Evolutionary conservation across 2,329 filamentous ascomycete species (phyloP).

Genomic region (Nemania sp.): DNA sequence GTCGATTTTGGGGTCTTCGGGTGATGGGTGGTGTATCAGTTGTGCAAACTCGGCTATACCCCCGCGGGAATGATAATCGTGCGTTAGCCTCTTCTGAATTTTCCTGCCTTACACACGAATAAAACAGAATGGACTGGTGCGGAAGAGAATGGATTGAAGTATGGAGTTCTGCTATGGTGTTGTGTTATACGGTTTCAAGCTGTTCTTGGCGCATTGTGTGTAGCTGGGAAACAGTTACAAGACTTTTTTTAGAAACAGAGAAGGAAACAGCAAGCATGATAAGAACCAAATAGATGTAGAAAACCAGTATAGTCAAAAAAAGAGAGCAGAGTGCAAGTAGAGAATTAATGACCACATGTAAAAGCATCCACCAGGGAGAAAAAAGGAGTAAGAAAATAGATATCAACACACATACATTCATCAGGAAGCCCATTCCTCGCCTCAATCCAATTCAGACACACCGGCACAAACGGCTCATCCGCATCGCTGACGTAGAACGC

Average conservation of each 20-base stretch:
- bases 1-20: slow-evolving; percentile 59
- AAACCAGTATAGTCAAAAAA: no score
- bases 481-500: slow-evolving; percentile 78
- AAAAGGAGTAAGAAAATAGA: not conserved
- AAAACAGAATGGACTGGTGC: not conserved
- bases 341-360: no score
- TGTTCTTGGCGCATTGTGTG: no score
- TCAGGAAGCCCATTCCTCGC: slow-evolving; percentile 57
- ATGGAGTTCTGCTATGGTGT: no score
- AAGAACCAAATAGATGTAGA: no score
- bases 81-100: not conserved
- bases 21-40: slow-evolving; percentile 63
- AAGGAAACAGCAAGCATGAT: no score
- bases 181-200: no score
- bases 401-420: slow-evolving; percentile 57
- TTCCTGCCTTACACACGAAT: not conserved
- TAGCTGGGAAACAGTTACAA: no score
- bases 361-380: not conserved
- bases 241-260: no score
- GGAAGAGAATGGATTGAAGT: no score
- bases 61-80: not conserved
- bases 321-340: no score
- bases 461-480: slow-evolving; percentile 82
- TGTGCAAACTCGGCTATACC: slow-evolving; percentile 67
- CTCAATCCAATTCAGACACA: slow-evolving; percentile 66